These are phyloP conservation scores for Fusarium pseudoanthophilum DNA, from an alignment of 2,329 filamentous ascomycete genomes.

Conservation along the genomic window DNA sequence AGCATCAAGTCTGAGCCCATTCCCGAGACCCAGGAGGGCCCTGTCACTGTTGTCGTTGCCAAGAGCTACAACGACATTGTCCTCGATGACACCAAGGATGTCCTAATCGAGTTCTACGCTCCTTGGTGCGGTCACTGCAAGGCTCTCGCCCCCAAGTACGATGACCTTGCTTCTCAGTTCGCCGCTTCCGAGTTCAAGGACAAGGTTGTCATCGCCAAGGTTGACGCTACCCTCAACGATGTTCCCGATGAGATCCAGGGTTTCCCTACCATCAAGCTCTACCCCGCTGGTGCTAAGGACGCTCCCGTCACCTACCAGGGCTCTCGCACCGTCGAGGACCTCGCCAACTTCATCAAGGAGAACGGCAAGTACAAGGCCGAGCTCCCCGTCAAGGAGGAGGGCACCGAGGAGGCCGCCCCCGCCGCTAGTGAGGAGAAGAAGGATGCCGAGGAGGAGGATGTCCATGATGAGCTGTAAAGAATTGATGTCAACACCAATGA, in stretches of 20 bases:
- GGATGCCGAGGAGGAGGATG: constrained; percentile 57
- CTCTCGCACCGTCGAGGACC: constrained; percentile 88
- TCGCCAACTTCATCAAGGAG: constrained; percentile 92
- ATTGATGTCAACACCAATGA: constrained; percentile 43
- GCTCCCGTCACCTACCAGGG: constrained; percentile 88
- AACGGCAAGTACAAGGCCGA: constrained; percentile 90
- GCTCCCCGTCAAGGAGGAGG: constrained; percentile 66
- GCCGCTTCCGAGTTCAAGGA: constrained; percentile 80
- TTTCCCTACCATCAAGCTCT: constrained; percentile 99
- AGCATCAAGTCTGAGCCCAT: constrained; percentile 99
- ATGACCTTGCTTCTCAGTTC: constrained; percentile 85
- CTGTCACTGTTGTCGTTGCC: constrained; percentile 89
- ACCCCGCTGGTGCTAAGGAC: constrained; percentile 88
- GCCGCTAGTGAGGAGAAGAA: constrained; percentile 63
- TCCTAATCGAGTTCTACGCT: constrained; percentile 97
- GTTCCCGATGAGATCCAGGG: constrained; percentile 96
- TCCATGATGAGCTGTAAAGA: constrained; percentile 81
- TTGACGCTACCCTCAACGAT: constrained; percentile 95
- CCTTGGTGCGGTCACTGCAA: constrained; percentile 99
- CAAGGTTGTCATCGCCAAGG: constrained; percentile 94
- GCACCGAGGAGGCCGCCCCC: constrained; percentile 65
- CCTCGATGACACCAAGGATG: constrained; percentile 94
- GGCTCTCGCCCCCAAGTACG: constrained; percentile 95
- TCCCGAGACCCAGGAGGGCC: constrained; percentile 90
- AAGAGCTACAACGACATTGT: constrained; percentile 94